These are phyloP conservation scores for Hansenula sp. DNA, from an alignment of 1,139 yeast genomes.

Conservation along the genomic window DNA sequence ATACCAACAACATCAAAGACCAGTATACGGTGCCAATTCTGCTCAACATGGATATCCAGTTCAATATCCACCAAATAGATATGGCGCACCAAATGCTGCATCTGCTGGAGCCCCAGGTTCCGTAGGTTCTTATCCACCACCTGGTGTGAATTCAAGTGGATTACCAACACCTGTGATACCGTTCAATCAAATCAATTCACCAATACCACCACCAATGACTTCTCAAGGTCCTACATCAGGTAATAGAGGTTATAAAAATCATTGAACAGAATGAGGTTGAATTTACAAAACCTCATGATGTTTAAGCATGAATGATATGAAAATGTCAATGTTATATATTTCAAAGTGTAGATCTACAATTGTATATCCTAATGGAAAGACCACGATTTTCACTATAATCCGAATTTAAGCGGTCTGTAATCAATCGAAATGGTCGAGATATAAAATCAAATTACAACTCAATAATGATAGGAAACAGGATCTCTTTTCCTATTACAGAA, in stretches of 20 bases:
- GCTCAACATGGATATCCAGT: not conserved
- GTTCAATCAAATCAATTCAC: not conserved
- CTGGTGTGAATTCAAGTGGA: not conserved
- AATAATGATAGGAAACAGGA: too few species aligned
- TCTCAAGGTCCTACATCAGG: not conserved
- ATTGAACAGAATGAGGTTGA: not conserved
- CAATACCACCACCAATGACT: not conserved
- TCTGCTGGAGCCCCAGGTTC: not conserved
- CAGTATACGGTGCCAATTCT: not conserved
- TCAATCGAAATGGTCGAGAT: too few species aligned
- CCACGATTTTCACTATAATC: too few species aligned
- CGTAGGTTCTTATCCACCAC: not conserved
- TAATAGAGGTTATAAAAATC: not conserved
- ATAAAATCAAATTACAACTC: too few species aligned
- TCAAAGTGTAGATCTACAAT: too few species aligned
- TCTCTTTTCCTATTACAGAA: too few species aligned
- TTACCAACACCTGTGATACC: not conserved
- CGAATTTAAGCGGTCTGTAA: too few species aligned
- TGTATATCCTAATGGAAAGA: too few species aligned
- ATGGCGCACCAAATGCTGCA: not conserved
- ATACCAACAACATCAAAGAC: conserved; percentile 2
- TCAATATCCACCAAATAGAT: not conserved
- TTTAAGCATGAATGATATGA: not conserved
- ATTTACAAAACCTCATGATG: too few species aligned
- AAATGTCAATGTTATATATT: too few species aligned